Evolutionary conservation across 2,329 filamentous ascomycete species (phyloP).

Genomic region (Colletotrichum lupini): DNA sequence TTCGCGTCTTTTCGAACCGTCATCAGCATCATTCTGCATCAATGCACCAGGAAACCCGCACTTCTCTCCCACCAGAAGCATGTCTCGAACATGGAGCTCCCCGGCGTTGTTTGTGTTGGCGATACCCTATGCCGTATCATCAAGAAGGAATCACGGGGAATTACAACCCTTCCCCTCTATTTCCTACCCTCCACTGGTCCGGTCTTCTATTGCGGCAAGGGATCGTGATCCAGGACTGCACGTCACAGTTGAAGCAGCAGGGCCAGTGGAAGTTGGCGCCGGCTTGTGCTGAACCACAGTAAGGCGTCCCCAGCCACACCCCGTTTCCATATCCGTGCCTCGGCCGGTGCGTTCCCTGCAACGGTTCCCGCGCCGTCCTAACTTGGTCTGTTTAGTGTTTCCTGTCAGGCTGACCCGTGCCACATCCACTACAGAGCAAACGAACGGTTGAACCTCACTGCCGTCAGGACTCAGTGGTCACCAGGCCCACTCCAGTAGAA

Average conservation of each 20-base stretch:
- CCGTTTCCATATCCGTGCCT: slow-evolving; percentile 21
- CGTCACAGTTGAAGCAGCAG: slow-evolving; percentile 20
- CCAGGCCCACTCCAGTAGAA: not conserved
- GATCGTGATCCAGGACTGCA: slow-evolving; percentile 14
- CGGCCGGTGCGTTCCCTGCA: slow-evolving; percentile 15
- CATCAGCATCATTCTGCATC: slow-evolving; percentile 5
- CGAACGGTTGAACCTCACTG: slow-evolving; percentile 5
- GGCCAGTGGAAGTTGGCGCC: slow-evolving; percentile 13
- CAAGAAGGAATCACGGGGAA: not conserved
- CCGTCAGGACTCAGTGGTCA: not conserved
- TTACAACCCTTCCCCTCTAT: slow-evolving; percentile 16
- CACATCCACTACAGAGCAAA: slow-evolving; percentile 2
- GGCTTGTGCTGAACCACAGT: slow-evolving; percentile 17
- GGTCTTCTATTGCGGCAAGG: slow-evolving; percentile 3
- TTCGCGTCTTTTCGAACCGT: not conserved
- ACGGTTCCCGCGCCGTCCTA: slow-evolving; percentile 5
- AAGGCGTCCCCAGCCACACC: slow-evolving; percentile 27
- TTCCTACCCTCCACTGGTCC: not conserved
- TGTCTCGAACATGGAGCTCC: not conserved
- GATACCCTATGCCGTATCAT: slow-evolving; percentile 18
- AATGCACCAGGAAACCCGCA: not conserved
- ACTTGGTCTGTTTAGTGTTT: slow-evolving; percentile 2
- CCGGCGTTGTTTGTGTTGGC: not conserved
- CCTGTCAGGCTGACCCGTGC: slow-evolving; percentile 9
- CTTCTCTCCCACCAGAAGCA: not conserved